Evolutionary conservation across 2,329 filamentous ascomycete genomes (phyloP).

Genomic region (Colletotrichum echinochloae): DNA sequence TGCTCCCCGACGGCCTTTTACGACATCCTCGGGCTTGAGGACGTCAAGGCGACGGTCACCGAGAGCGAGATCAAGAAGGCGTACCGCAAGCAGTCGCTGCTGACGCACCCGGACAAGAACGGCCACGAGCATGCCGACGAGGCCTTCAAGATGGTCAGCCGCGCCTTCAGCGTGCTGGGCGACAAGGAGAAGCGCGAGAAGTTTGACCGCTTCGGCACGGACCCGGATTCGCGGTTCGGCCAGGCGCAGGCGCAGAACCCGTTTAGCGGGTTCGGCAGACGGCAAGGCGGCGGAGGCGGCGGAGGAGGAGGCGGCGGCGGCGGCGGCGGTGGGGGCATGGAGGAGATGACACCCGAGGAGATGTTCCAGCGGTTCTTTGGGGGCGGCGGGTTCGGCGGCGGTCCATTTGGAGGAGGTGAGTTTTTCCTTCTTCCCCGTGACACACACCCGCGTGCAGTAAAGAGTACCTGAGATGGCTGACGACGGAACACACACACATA

Average conservation of each 20-base stretch:
- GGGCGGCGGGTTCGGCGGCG: constrained; percentile 73
- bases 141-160: constrained; percentile 97
- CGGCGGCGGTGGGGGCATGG: constrained; percentile 78
- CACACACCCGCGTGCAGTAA: background rate
- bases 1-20: constrained; percentile 92
- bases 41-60: constrained; percentile 71
- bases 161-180: constrained; percentile 92
- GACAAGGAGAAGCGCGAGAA: constrained; percentile 93
- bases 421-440: background rate
- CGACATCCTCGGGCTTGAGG: constrained; percentile 86
- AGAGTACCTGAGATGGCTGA: constrained; percentile 10
- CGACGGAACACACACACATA: constrained; percentile 43
- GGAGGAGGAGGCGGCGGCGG: constrained; percentile 60
- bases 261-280: constrained; percentile 71
- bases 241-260: constrained; percentile 71
- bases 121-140: constrained; percentile 95
- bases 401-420: constrained; percentile 59
- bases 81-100: constrained; percentile 91
- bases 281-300: constrained; percentile 53
- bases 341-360: constrained; percentile 95
- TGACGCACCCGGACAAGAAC: constrained; percentile 99
- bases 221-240: constrained; percentile 90
- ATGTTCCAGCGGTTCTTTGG: constrained; percentile 98
- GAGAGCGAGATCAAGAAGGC: constrained; percentile 97
- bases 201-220: constrained; percentile 89